Evolutionary conservation across 805 yeast genomes (phyloP), one percentile per base, ranked within the genome.

Genomic region (Starmerella apicola): DNA sequence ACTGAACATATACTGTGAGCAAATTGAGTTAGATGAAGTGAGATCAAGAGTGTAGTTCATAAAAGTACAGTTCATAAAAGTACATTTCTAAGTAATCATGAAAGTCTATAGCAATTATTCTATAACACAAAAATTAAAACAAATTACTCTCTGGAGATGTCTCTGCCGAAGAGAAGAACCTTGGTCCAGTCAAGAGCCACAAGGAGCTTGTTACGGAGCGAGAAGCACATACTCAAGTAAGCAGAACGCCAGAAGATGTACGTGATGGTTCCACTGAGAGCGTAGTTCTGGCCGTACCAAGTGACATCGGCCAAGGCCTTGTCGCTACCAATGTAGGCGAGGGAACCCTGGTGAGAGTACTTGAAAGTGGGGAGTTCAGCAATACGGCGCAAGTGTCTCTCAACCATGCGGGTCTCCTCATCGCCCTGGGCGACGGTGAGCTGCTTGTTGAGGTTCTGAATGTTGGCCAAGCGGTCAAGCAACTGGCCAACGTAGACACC

Each of bases 181-280:
- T 85, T 86, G 47, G 76, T 57, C 97, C 97, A 86, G 61, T 88
- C 97, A 49, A 82, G 62, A 50, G 76, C 71, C 39, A 86, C 94
- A 58, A 85, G 72, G 45, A 84, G 66, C 70, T 82, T 88, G 69
- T 83, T 86, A 67, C 85, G 78, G 53, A 82, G 74, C 46, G 93
- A 77, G 60, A 88, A 32, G 62, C 88, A 77, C 96, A 88, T 86
- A 59, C 82, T 75, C 50, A 88, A 75, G 63, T 88, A 88, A 23
- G 95, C 95, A 23, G 83, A 73, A 66, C 93, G 79, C 97, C 97
- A 86, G 72, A 86, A 81, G 60, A 83, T 68, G 70, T 80, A 85
- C 28, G 96, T 83, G 60, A 82, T 65, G 37, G 79, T 70, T 56
- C 96, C 96, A 47, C 93, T 88, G 36, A 83, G 66, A 25, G 85